Evolutionary conservation across 225 moss, liverwort and hornwort species (phyloP).

Genomic region (Ulota crispa): DNA sequence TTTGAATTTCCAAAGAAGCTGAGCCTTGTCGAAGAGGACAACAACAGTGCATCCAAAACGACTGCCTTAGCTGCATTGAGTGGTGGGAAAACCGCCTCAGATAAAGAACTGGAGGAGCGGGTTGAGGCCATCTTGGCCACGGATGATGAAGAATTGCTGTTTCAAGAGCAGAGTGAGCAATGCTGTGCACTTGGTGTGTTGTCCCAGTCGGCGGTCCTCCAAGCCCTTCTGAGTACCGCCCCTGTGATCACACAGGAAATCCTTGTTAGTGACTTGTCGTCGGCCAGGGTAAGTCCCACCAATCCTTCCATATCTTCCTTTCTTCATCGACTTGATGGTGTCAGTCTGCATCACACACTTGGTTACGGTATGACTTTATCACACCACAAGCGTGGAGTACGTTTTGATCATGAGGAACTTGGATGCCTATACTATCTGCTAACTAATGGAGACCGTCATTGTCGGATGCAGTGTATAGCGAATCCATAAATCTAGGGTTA

Average conservation of each 20-base stretch:
- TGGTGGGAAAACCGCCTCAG: constrained; percentile 26
- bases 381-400: not conserved
- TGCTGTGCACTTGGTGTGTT: constrained; percentile 31
- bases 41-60: constrained; percentile 24
- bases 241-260: constrained; percentile 30
- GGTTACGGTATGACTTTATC: not conserved
- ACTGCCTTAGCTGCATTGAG: constrained; percentile 56
- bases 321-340: not conserved
- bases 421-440: not conserved
- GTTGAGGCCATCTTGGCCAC: constrained; percentile 24
- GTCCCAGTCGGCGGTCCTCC: constrained; percentile 36
- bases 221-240: constrained; percentile 38
- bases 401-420: not conserved
- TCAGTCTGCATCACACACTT: not conserved
- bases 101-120: constrained; percentile 27
- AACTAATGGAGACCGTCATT: not conserved
- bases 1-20: constrained; percentile 28
- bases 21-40: constrained; percentile 19
- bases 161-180: constrained; percentile 31
- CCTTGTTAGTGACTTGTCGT: constrained; percentile 32
- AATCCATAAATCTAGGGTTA: constrained; percentile 15
- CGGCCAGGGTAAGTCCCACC: constrained; percentile 36
- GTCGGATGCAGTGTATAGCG: not conserved
- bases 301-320: not conserved
- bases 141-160: constrained; percentile 14